A percentile compares a stretch with the other conserved stretches of the same genome.
Evolutionary conservation across 495 filamentous ascomycete species (phyloP).

Genomic region (Tuber calosporum): DNA sequence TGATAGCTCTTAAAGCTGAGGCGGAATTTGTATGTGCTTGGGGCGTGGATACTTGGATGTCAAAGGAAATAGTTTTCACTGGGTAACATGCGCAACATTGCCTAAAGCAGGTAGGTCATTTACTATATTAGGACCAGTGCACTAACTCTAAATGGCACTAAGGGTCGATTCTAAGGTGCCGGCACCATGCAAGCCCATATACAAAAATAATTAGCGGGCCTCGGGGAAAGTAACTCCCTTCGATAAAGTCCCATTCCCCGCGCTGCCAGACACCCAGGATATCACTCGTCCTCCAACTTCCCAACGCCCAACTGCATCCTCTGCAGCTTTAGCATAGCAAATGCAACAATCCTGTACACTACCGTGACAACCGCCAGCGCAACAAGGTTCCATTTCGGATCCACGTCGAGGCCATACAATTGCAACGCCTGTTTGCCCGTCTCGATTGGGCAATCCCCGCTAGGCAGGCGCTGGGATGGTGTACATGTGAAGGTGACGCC

Average conservation of each 20-base stretch:
- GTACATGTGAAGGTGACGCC: slow-evolving; percentile 56
- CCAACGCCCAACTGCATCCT: slow-evolving; percentile 34
- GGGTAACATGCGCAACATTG: too few relatives aligned
- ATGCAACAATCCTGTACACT: slow-evolving; percentile 60
- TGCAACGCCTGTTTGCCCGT: slow-evolving; percentile 58
- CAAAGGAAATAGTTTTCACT: too few relatives aligned
- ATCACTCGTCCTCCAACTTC: slow-evolving; percentile 7
- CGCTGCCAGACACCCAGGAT: neutral
- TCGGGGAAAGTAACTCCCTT: neutral
- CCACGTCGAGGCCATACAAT: slow-evolving; percentile 56
- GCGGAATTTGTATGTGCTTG: too few relatives aligned
- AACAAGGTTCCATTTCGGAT: slow-evolving; percentile 53
- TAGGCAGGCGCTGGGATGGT: slow-evolving; percentile 49
- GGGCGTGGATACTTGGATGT: too few relatives aligned
- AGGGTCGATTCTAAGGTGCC: too few relatives aligned
- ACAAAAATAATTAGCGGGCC: neutral
- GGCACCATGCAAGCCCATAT: neutral
- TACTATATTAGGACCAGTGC: too few relatives aligned
- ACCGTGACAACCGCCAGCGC: slow-evolving; percentile 55
- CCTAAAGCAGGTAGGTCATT: too few relatives aligned
- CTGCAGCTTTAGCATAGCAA: slow-evolving; percentile 51
- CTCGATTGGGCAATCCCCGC: slow-evolving; percentile 55
- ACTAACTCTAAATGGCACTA: too few relatives aligned
- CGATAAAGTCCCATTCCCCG: neutral
- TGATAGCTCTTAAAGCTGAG: too few relatives aligned